phyloP scores from a whole-genome alignment of 371 early-diverging fungal species.

The Fennellomyces sp. region DNA sequence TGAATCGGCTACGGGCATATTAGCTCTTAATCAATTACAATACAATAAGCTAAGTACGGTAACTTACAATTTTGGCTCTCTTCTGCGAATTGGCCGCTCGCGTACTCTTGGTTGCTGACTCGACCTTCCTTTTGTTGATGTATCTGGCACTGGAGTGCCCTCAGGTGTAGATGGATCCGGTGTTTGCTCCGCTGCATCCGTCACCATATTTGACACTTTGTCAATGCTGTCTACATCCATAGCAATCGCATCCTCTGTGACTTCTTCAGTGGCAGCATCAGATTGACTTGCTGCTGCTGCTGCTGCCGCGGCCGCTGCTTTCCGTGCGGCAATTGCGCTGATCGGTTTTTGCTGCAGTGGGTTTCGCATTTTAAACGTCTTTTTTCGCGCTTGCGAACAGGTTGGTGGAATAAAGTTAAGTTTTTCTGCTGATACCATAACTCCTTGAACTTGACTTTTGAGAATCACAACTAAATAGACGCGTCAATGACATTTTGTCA shows the following conservation, averaged over 20 bases:
- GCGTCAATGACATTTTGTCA: too few relatives aligned
- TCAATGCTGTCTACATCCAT: not conserved
- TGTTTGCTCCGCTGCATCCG: too few relatives aligned
- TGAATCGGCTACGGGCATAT: not conserved
- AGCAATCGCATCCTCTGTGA: not conserved
- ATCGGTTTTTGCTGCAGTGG: too few relatives aligned
- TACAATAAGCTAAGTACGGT: too few relatives aligned
- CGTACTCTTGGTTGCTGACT: not conserved
- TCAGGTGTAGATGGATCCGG: not conserved
- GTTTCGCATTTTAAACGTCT: too few relatives aligned
- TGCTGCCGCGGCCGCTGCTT: slow-evolving; percentile 7
- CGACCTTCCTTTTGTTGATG: not conserved
- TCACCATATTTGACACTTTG: too few relatives aligned
- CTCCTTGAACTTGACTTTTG: too few relatives aligned
- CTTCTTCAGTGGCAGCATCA: slow-evolving; percentile 2
- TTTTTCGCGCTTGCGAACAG: too few relatives aligned
- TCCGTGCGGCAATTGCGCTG: slow-evolving; percentile 23
- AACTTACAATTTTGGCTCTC: not conserved
- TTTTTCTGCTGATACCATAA: too few relatives aligned
- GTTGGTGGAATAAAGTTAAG: too few relatives aligned
- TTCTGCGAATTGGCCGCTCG: not conserved
- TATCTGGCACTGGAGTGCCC: not conserved
- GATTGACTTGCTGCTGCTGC: not conserved
- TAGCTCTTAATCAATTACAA: not conserved
- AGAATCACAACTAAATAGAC: too few relatives aligned